A percentile compares a stretch with the other conserved stretches of the same genome.
Conservation (phyloP, 192 early-diverging fungal species). For the Podila minutissima region DNA sequence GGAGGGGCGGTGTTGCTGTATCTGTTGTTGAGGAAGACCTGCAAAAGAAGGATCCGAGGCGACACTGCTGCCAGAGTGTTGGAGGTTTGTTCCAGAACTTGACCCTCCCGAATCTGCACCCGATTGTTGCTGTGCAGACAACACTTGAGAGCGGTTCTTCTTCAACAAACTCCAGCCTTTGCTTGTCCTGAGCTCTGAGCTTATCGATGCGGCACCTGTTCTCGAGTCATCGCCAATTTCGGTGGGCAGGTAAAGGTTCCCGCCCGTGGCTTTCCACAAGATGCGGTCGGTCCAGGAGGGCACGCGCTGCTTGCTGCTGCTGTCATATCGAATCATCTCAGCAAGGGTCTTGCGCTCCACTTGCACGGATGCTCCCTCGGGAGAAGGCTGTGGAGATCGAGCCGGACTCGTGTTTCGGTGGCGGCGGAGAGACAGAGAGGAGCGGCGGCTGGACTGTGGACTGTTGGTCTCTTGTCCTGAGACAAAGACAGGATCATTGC, state of each 20-base stretch:
- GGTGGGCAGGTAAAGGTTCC: constrained; percentile 28
- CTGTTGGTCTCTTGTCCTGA: too few species aligned
- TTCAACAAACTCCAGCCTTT: constrained; percentile 35
- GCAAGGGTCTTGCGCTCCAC: background rate
- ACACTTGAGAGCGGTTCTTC: constrained; percentile 7
- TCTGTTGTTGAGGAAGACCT: background rate
- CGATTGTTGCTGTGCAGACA: background rate
- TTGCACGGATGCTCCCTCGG: background rate
- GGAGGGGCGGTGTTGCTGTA: background rate
- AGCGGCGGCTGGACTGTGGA: background rate
- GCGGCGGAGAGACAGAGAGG: background rate
- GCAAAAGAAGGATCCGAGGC: too few species aligned
- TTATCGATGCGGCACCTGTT: background rate
- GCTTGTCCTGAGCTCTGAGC: background rate
- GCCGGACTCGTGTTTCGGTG: too few species aligned
- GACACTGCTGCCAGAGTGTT: too few species aligned
- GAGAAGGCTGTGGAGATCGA: too few species aligned
- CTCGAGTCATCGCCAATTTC: constrained; percentile 44
- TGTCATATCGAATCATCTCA: constrained; percentile 43
- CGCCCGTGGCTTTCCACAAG: constrained; percentile 51
- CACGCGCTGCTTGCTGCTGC: constrained; percentile 55
- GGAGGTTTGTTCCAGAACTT: background rate
- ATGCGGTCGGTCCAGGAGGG: constrained; percentile 65
- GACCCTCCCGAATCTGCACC: background rate
- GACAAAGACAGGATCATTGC: background rate